Percentiles rank a stretch among this genome's conserved stretches.
phyloP scores from a whole-genome alignment of 23 red algal species.

The Agarophyton chilense region DNA sequence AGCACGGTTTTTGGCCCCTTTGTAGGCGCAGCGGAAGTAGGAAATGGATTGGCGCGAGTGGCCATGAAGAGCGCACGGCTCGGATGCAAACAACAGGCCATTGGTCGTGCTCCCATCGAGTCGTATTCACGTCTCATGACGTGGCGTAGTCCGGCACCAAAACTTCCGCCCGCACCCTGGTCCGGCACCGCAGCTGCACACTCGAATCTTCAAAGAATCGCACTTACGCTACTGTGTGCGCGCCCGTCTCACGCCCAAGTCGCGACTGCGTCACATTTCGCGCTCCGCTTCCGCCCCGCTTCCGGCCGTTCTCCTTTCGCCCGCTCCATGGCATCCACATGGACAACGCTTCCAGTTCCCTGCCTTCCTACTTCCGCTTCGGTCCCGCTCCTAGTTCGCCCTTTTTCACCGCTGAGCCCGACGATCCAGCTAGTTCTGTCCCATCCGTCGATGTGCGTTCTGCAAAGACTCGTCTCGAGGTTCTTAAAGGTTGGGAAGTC shows the following conservation, averaged over 20 bases:
- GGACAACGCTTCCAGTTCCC: not conserved
- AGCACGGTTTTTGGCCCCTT: not conserved
- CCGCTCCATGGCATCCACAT: constrained; percentile 42
- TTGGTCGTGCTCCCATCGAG: not conserved
- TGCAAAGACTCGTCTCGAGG: constrained; percentile 54
- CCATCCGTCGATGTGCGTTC: constrained; percentile 32
- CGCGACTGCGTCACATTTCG: not conserved
- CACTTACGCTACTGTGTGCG: not conserved
- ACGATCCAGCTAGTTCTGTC: constrained; percentile 38
- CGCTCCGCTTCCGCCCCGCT: not conserved
- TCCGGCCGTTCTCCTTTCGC: not conserved
- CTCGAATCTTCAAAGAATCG: not conserved
- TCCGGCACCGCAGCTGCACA: not conserved
- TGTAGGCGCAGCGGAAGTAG: not conserved
- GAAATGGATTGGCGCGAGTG: not conserved
- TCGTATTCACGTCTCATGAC: not conserved
- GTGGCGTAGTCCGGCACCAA: not conserved
- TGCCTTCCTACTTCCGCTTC: constrained; percentile 19
- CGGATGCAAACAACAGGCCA: not conserved
- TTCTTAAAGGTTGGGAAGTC: constrained; percentile 66
- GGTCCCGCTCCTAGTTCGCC: not conserved
- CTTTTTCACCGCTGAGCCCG: constrained; percentile 33
- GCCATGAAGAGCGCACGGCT: not conserved
- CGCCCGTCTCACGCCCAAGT: not conserved
- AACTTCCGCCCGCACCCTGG: not conserved